A percentile compares a stretch with the other conserved stretches of the same genome.
Conservation (phyloP, 2,329 filamentous ascomycete genomes). For the Phyllachora maydis region DNA sequence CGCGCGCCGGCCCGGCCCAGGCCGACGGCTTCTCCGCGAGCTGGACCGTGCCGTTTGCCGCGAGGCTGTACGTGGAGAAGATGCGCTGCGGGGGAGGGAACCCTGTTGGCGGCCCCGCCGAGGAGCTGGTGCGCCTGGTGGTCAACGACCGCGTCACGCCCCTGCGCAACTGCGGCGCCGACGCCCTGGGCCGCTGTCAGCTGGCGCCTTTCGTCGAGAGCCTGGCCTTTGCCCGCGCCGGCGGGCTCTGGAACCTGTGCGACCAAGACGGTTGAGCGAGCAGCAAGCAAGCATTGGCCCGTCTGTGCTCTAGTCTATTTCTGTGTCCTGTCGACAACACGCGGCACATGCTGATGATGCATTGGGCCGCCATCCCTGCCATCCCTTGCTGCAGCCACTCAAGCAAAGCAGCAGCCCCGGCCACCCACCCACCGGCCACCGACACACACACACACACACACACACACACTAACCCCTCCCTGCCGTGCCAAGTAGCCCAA, state of each 20-base stretch:
- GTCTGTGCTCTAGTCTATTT: not conserved
- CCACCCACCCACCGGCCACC: too few species aligned
- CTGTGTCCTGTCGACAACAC: not conserved
- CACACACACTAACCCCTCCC: too few species aligned
- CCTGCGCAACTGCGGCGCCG: conserved; percentile 47
- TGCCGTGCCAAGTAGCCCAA: too few species aligned
- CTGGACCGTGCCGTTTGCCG: conserved; percentile 68
- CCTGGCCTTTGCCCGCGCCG: conserved; percentile 48
- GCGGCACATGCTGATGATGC: not conserved
- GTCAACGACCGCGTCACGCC: conserved; percentile 70
- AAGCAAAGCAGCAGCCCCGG: too few species aligned
- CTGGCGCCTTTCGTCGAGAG: conserved; percentile 53
- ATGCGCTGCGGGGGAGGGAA: too few species aligned
- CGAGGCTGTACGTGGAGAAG: conserved; percentile 73
- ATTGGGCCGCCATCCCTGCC: too few species aligned
- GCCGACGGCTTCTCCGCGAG: conserved; percentile 52
- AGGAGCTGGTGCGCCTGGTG: conserved; percentile 55
- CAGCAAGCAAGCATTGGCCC: too few species aligned
- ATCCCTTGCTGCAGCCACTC: too few species aligned
- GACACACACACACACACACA: too few species aligned
- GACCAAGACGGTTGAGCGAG: too few species aligned
- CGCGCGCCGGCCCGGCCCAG: conserved; percentile 24
- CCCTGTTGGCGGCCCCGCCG: conserved; percentile 9
- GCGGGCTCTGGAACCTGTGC: conserved; percentile 59
- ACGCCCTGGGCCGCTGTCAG: conserved; percentile 49